Evolutionary conservation across 2,329 filamentous ascomycete genomes (phyloP), one percentile per base, ranked within the genome.

Genomic region (Sclerotinia trifoliorum): DNA sequence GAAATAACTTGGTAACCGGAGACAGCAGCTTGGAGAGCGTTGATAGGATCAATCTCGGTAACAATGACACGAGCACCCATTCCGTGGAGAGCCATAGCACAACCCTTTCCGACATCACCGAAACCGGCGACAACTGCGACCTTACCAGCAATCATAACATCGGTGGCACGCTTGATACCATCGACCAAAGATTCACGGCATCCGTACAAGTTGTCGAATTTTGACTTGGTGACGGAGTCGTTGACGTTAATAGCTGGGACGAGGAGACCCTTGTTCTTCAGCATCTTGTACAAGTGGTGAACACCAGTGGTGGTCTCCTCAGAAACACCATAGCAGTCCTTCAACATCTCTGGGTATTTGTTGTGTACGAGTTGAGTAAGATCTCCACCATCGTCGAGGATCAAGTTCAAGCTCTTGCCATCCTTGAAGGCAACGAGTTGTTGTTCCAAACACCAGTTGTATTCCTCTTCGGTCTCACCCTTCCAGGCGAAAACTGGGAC

Each of bases 111-210:
- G 81, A 99, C 95, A 83, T 99, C 94, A 89, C 94, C 94, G 86
- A 90, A 99, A 81, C 95, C 95, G 78, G 95, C 95, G 76, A 99
- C 95, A 75, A 98, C 94, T 75, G 92, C 93, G 78, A 97, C 89
- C 91, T 99, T 98, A 82, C 95, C 95, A 79, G 95, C 95, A 86
- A 98, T 94, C 95, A 99, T 99, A 83, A 98, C 95, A 86, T 99
- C 94, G 82, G 95, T 99, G 78, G 95, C 94, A 85, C 94, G 94
- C 92, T 98, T 99, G 90, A 99, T 98, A 82, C 95, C 95, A 82
- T 99, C 95, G 79, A 99, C 90, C 78, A 99, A 91, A 73, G 94
- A 97, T 86, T 98, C 95, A 81, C 93, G 90, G 93, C 95, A 98
- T 80, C 95, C 94, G 88, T 98, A 99, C 75, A 98, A 85, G 90